Evolutionary conservation across 495 filamentous ascomycete species (phyloP).

Genomic region (Margaritispora aquatica): DNA sequence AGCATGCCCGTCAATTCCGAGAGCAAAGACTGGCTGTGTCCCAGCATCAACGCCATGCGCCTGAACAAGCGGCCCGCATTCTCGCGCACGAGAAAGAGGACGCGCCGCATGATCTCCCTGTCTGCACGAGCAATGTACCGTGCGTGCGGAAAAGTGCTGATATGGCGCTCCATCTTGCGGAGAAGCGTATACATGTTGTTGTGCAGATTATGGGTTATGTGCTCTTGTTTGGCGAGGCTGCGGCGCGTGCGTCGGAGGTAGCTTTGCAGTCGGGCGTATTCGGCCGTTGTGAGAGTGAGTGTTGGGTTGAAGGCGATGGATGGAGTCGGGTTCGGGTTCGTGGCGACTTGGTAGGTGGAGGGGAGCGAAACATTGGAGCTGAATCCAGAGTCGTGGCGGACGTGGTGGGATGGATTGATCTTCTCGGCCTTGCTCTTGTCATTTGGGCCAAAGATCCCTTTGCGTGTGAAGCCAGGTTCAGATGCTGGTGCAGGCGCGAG

Average conservation of each 20-base stretch:
- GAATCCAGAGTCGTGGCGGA: not conserved
- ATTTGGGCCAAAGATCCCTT: no score
- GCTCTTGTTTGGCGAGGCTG: not conserved
- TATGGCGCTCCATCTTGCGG: not conserved
- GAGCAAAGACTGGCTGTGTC: slow-evolving; percentile 1
- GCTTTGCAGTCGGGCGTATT: not conserved
- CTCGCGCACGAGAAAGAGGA: not conserved
- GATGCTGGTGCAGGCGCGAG: not conserved
- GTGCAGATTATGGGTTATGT: not conserved
- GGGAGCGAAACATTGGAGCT: not conserved
- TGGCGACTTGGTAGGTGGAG: not conserved
- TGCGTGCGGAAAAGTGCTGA: not conserved
- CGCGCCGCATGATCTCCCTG: not conserved
- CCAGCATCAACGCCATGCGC: not conserved
- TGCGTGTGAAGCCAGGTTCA: not conserved
- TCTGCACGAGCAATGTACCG: not conserved
- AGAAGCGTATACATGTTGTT: not conserved
- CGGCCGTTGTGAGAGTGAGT: not conserved
- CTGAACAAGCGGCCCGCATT: not conserved
- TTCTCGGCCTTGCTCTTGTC: no score
- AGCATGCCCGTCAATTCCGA: no score
- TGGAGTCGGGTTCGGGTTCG: not conserved
- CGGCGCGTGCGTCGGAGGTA: not conserved
- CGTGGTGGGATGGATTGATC: no score
- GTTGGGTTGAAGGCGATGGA: no score